Evolutionary conservation across 192 early-diverging fungal species (phyloP), one percentile per base, ranked within the genome.

Genomic region (Phycomyces blakesleeanus): DNA sequence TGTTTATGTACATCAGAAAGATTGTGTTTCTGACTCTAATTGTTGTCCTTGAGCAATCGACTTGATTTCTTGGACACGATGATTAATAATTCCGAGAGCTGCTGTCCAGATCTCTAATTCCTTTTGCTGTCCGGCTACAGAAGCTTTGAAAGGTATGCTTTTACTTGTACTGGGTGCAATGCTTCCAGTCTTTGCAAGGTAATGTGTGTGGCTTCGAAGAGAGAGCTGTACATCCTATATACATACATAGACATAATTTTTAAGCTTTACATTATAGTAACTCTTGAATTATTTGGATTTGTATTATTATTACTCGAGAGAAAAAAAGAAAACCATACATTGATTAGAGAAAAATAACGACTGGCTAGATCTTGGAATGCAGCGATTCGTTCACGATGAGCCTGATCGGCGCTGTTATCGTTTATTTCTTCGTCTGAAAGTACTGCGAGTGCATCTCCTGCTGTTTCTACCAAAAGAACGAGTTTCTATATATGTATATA

Each of bases 401-500:
- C 38, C 37, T 50, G 25, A 0, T 69, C 60, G 16, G 54, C 15
- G 12, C 56, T 50, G 27, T 50, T 34, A 21, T 51, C 60, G 20
- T 24, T 50, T 0, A 53, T 51, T 7, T 37, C 60, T 11, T 69
- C 60, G 7, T 63, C 60, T 15, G 58, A 47, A n/a, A 69, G 26
- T n/a, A 69, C 26, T 27, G 40, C 26, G 5, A 69, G 37, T 8
- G 67, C 67, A 16, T 69, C 54, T 38, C 58, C 60, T 11, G 60
- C 67, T 14, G 67, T 69, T 41, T 69, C 67, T 15, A 69, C 38
- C 18, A 69, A 25, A 9, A 49, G 18, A n/a, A 69, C 67, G 16
- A 69, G 26, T 63, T 69, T 69, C 67, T 69, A 44, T 25, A 49
- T n/a, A n/a, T n/a, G n/a, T n/a, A n/a, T n/a, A n/a, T n/a, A n/a